Evolutionary conservation across 441 rosid genomes (phyloP).

Genomic region (Melastoma candidum): DNA sequence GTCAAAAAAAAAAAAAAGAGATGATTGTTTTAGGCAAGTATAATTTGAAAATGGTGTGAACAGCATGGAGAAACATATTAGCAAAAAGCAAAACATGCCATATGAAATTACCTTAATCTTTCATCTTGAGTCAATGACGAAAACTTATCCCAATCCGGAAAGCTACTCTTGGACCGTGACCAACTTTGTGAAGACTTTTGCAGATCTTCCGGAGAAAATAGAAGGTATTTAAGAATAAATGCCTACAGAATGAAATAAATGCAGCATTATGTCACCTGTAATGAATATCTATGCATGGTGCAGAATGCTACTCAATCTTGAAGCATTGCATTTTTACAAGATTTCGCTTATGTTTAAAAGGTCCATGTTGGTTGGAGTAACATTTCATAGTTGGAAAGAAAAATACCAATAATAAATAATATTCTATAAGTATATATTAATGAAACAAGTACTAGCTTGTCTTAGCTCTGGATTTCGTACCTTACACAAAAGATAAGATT

Average conservation of each 20-base stretch:
- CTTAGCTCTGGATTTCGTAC: too few species aligned
- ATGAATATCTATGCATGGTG: background rate
- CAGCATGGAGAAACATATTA: background rate
- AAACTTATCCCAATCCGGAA: constrained; percentile 41
- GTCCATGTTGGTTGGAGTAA: too few species aligned
- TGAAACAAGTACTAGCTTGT: too few species aligned
- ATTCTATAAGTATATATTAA: too few species aligned
- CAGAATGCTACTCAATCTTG: constrained; percentile 2
- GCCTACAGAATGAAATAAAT: constrained; percentile 51
- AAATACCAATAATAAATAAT: too few species aligned
- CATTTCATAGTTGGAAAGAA: too few species aligned
- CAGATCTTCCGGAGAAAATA: constrained; percentile 64
- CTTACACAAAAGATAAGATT: too few species aligned
- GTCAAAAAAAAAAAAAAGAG: background rate
- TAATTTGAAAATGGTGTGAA: background rate
- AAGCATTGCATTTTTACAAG: background rate
- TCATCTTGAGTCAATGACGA: constrained; percentile 47
- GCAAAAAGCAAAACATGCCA: background rate
- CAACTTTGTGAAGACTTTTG: constrained; percentile 28
- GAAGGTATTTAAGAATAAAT: constrained; percentile 82
- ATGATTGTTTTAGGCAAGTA: too few species aligned
- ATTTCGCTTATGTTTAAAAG: too few species aligned
- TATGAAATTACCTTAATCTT: constrained; percentile 56
- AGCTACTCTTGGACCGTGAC: constrained; percentile 25
- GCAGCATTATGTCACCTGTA: constrained; percentile 5